These are phyloP conservation scores for Fusarium palustre DNA, from an alignment of 2,329 filamentous ascomycete genomes.

Conservation along the genomic window DNA sequence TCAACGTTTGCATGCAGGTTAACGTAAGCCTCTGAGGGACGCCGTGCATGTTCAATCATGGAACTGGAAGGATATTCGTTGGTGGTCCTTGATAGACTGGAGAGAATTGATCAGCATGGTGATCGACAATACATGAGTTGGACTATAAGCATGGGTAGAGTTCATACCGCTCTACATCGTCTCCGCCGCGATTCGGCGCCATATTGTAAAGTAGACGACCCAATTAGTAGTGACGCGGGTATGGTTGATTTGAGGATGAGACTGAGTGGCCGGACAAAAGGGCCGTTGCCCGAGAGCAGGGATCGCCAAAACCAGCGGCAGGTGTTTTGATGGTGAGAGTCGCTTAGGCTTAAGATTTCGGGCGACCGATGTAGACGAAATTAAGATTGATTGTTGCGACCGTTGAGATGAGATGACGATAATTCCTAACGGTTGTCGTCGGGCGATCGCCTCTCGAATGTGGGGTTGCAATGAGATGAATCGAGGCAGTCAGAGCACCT, in stretches of 20 bases:
- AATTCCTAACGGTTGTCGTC: conserved; percentile 29
- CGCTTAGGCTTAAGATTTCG: not conserved
- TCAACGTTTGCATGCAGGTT: conserved; percentile 61
- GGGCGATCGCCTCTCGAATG: conserved; percentile 32
- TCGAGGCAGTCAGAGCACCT: conserved; percentile 20
- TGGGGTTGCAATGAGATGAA: conserved; percentile 34
- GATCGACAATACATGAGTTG: not conserved
- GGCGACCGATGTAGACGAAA: not conserved
- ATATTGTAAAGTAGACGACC: conserved; percentile 26
- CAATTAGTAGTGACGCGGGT: conserved; percentile 5
- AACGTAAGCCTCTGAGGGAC: conserved; percentile 50
- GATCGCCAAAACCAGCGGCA: not conserved
- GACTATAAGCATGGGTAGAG: not conserved
- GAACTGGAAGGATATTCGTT: conserved; percentile 48
- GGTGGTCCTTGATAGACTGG: conserved; percentile 41
- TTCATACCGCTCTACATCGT: conserved; percentile 47
- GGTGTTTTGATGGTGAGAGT: not conserved
- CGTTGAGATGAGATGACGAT: conserved; percentile 16
- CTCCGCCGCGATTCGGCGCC: conserved; percentile 43
- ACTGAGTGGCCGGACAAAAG: not conserved
- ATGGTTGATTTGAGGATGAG: conserved; percentile 1
- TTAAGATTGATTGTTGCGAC: conserved; percentile 5
- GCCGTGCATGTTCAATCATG: conserved; percentile 54
- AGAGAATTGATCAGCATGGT: conserved; percentile 32
- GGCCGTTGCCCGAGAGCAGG: conserved; percentile 13